Base-by-base conservation (phyloP, 495 filamentous ascomycete genomes). In the Trichoderma orchidacearum region DNA sequence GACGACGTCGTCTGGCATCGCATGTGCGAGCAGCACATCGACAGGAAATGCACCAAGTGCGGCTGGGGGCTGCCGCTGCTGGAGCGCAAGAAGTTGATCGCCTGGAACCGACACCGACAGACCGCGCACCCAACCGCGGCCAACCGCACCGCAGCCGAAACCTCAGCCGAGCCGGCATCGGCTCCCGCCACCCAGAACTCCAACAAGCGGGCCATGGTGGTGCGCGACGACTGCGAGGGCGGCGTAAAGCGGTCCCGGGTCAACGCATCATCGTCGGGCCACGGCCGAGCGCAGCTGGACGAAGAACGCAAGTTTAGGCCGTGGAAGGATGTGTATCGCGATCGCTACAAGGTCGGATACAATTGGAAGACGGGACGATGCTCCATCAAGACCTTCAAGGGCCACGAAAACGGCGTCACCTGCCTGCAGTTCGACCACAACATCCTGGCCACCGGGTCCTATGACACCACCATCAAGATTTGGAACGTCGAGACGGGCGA, bases 1-100 rank as follows among this genome's bases (percentile, higher is more conserved):
- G 90, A 95, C 64, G 92, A 99, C 70, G 85, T 96, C 25, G 93
- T 99, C 2, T 99, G 93, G 93, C 92, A 96, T 61, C 85, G 84
- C 56, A 97, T 99, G 92, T 99, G 93, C 64, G 91, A 96, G 72
- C 93, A 99, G 64, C 93, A 99, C 63, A 97, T 70, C 45, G 89
- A 93, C 62, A 79, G 91, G 52, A 97, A 96, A 67, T 99, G 93
- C 71, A 90, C 84, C 51, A 96, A 96, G 66, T 99, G 93, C 64
- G 92, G 94, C 15, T 96, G 89, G 90, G 93, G 93, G 3, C 68
- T 99, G 50, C 93, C 93, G 45, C 73, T 93, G 51, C 67, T 98
- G 55, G 93, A 97, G 62, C 79, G 89, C 57, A 95, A 94, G 68
- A 80, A 86, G 64, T 71, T 99, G 36, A 80, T 89, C 30, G 91